Evolutionary conservation across 2,329 filamentous ascomycete genomes (phyloP), one percentile per base, ranked within the genome.

Genomic region (Diplocarpon mali): DNA sequence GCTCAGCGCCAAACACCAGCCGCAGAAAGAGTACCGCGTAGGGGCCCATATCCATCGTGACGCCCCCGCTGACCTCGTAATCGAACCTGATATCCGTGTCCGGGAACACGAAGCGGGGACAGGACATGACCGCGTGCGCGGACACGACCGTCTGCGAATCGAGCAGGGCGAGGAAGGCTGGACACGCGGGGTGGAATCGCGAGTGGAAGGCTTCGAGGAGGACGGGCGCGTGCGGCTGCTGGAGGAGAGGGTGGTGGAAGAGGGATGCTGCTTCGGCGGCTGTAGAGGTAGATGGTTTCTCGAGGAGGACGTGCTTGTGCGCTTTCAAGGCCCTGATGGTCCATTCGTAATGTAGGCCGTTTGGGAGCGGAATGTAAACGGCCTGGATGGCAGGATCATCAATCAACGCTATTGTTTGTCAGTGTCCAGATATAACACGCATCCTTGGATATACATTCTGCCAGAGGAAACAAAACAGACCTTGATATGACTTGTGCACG

Each of bases 181-280:
- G 58, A 63, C 67, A 71, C 1, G 65, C 62, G 0, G 72, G 73
- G 48, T 72, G 67, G 54, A 76, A 76, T 20, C 65, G 61, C 47
- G 65, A 64, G 53, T 76, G 72, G 46, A 71, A 69, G 2, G 72
- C 73, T 58, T 78, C 74, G 3, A 77, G 63, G 2, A 74, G 57
- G 1, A 76, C 63, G 0, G 69, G 72, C 0, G 64, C 62, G 13
- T 58, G 53, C 1, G 62, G 56, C 0, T 54, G 40, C 24, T 49
- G 47, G 36, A 69, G 52, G 12, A 64, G 47, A 0, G 65, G 63
- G 15, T 62, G 60, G 27, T 53, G 59, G 54, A 75, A 74, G 13
- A 76, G 63, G 0, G 53, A 49, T 14, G 57, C 54, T 2, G 70
- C 71, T 38, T 50, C 45, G 14, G 35, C 17, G 6, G 17, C 43